A percentile compares a stretch with the other conserved stretches of the same genome.
These are phyloP conservation scores for Eucalyptus curtisii DNA, from an alignment of 345 rosid genomes.

Conservation along the genomic window DNA sequence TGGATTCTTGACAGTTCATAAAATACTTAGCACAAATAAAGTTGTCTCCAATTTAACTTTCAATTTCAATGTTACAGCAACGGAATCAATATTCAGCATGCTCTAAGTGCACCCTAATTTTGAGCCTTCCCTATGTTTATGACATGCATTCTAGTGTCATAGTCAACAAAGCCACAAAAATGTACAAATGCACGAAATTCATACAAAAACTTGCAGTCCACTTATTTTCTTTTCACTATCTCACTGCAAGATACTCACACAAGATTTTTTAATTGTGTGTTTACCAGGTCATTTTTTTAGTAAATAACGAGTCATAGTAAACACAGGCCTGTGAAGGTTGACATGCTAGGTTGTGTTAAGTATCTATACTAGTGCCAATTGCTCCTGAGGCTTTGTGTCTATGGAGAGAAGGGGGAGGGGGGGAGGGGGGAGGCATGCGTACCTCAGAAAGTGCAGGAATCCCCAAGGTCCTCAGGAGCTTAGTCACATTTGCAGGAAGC, in stretches of 20 bases:
- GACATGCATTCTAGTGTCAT: background rate
- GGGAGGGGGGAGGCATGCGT: background rate
- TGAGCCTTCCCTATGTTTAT: background rate
- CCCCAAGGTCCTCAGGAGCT: conserved; percentile 54
- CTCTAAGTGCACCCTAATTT: background rate
- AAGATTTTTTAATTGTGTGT: background rate
- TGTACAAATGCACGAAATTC: background rate
- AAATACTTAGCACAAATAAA: background rate
- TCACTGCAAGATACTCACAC: background rate
- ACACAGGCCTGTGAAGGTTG: background rate
- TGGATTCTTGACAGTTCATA: background rate
- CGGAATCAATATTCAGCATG: background rate
- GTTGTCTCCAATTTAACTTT: background rate
- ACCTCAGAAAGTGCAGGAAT: conserved; percentile 86
- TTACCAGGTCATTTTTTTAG: background rate
- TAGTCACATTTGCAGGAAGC: conserved; percentile 35
- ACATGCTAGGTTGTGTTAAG: background rate
- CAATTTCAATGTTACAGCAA: background rate
- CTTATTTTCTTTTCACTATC: background rate
- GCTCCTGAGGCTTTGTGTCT: background rate
- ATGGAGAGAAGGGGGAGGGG: background rate
- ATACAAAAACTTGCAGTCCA: background rate
- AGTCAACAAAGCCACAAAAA: background rate
- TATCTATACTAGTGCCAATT: background rate
- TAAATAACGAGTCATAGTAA: background rate